A percentile compares a stretch with the other conserved stretches of the same genome.
phyloP scores from a whole-genome alignment of 2,329 filamentous ascomycete genomes.

The Cryphonectria nitschkei region DNA sequence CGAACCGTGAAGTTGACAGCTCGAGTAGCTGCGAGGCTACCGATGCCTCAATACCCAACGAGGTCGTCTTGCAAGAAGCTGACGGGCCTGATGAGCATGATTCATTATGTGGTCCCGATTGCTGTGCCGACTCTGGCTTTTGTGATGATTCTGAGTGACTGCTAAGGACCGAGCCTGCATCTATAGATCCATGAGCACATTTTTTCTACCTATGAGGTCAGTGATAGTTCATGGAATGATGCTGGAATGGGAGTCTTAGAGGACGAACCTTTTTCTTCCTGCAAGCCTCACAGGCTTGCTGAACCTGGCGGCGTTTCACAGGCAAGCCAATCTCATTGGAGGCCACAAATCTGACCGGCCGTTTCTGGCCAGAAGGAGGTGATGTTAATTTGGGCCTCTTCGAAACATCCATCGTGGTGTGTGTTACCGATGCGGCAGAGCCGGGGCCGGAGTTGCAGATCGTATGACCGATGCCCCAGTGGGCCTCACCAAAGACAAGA shows the following conservation, averaged over 20 bases:
- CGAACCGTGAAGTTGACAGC: conserved; percentile 42
- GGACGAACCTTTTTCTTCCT: conserved; percentile 56
- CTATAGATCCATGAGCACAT: conserved; percentile 34
- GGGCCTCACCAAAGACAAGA: neutral
- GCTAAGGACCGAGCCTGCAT: no score
- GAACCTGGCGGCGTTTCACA: conserved; percentile 62
- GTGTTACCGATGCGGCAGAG: neutral
- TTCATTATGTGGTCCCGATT: neutral
- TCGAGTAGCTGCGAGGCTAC: conserved; percentile 37
- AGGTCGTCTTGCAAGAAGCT: conserved; percentile 31
- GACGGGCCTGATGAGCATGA: conserved; percentile 29
- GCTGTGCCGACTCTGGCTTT: conserved; percentile 8
- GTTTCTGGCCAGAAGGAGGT: conserved; percentile 14
- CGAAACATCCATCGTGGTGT: neutral
- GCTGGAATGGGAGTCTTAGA: neutral
- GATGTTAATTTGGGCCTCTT: neutral
- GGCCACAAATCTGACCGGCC: conserved; percentile 58
- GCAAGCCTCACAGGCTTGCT: conserved; percentile 60
- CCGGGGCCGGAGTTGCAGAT: neutral
- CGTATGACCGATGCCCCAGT: neutral
- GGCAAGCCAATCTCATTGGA: conserved; percentile 58
- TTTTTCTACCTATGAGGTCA: conserved; percentile 25
- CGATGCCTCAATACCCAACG: conserved; percentile 30
- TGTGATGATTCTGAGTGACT: neutral
- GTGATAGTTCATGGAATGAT: neutral